These are phyloP conservation scores for Euphorbia corollata DNA, from an alignment of 441 rosid species.

Conservation along the genomic window DNA sequence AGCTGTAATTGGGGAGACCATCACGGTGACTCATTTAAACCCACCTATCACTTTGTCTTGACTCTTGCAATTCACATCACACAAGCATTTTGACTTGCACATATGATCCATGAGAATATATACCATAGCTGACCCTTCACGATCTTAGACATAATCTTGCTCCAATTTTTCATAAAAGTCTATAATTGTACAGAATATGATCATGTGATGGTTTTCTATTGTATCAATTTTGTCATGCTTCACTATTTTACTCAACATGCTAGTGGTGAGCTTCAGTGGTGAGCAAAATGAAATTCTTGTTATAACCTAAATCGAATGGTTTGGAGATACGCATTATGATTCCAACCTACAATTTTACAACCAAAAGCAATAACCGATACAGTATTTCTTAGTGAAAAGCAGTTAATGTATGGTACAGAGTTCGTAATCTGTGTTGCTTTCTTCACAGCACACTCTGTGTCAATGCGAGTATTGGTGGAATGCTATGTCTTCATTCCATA, in stretches of 20 bases:
- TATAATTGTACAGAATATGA: neutral
- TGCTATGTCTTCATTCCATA: neutral
- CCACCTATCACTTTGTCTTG: neutral
- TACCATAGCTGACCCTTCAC: neutral
- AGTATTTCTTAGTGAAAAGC: neutral
- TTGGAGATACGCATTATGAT: neutral
- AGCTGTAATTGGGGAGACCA: constrained; percentile 69
- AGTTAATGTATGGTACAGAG: neutral
- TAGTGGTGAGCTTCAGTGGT: neutral
- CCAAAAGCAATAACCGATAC: constrained; percentile 3
- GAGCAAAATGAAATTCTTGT: neutral
- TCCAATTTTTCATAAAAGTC: neutral
- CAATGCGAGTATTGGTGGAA: neutral
- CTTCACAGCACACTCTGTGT: neutral
- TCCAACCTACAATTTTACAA: neutral
- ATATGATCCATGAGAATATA: too few relatives aligned
- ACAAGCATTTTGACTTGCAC: neutral
- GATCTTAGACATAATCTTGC: neutral
- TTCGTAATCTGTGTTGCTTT: neutral
- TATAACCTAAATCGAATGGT: neutral
- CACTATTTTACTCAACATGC: neutral
- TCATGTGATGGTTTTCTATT: neutral
- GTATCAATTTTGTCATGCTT: neutral
- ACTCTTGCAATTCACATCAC: constrained; percentile 1
- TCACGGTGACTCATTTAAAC: constrained; percentile 36